Base-by-base conservation (phyloP, 805 yeast species). In the Nadsonia fulvescens region DNA sequence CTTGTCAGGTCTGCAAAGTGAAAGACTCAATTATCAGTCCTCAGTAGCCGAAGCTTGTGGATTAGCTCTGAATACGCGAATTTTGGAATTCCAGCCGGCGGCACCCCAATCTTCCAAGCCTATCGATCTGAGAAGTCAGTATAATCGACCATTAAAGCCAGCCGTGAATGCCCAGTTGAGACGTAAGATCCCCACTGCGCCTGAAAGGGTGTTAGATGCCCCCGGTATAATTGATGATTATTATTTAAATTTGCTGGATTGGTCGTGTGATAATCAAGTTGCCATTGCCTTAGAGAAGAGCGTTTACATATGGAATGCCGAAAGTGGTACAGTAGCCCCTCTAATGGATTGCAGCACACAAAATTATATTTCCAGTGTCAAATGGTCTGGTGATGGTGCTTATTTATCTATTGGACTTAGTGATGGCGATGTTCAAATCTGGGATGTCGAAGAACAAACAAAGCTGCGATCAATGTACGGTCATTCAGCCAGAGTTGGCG, bases 41-140 rank as follows among this genome's bases (percentile, higher is more conserved):
- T 72, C 79, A 14, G 93, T 86, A 2, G 96, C 95, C 0, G 76
- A 76, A 43, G 96, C 95, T 0, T 86, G 95, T 47, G 96, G 98
- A 0, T 57, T 82, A 25, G 73, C 76, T 31, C 65, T 77, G 41
- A 74, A 79, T 34, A 74, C 78, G 34, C 59, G 93, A 35, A 78
- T 89, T 19, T 54, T 86, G 32, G 82, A 79, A 39, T 86, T 76
- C 49, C 74, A 78, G 46, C 91, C 89, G n/a, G 52, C 62, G 12
- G 81, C 93, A 6, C 95, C 95, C 3, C 74, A 67, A 34, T 40
- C 58, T 11, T 32, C 45, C 6, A 43, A 42, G 29, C 49, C 53
- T 11, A 41, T 46, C 6, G 53, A 47, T 28, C 40, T 51, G 23
- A 40, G 48, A 30, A 38, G 44, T 17, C 53, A 43, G 21, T 55